Evolutionary conservation across 2,329 filamentous ascomycete species (phyloP).

Genomic region (Alternaria longipes): DNA sequence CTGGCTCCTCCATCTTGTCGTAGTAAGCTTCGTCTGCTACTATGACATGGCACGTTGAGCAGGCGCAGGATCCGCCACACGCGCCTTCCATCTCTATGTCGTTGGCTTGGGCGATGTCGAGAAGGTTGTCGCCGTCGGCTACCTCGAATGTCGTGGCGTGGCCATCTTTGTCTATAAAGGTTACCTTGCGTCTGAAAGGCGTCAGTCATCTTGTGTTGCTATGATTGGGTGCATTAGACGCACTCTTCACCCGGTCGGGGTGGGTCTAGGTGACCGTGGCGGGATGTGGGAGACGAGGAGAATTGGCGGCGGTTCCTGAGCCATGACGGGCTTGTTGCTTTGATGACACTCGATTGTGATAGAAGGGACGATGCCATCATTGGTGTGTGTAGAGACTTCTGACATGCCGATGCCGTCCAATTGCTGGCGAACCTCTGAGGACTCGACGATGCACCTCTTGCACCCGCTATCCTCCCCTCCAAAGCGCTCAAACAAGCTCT

Average conservation of each 20-base stretch:
- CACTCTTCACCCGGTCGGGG: slow-evolving; percentile 94
- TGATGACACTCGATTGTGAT: not conserved
- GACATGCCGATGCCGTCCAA: slow-evolving; percentile 20
- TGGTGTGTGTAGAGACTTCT: not conserved
- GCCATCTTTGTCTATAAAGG: slow-evolving; percentile 92
- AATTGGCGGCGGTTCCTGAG: slow-evolving; percentile 61
- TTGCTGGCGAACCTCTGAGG: slow-evolving; percentile 29
- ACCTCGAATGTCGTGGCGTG: slow-evolving; percentile 80
- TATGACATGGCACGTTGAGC: slow-evolving; percentile 92
- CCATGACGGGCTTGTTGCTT: slow-evolving; percentile 11
- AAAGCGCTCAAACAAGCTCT: slow-evolving; percentile 17
- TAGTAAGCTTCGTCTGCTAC: slow-evolving; percentile 77
- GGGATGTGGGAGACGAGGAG: slow-evolving; percentile 66
- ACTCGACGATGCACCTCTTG: slow-evolving; percentile 22
- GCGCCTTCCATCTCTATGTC: slow-evolving; percentile 99
- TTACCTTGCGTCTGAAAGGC: slow-evolving; percentile 76
- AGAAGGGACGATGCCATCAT: not conserved
- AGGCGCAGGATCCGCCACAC: slow-evolving; percentile 92
- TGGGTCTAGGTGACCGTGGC: slow-evolving; percentile 81
- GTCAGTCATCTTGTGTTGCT: slow-evolving; percentile 10
- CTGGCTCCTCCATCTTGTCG: slow-evolving; percentile 71
- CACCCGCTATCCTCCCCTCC: slow-evolving; percentile 12
- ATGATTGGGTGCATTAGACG: slow-evolving; percentile 45
- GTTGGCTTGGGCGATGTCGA: slow-evolving; percentile 93
- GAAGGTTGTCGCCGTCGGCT: slow-evolving; percentile 85